These are phyloP conservation scores for Glycyrrhiza uralensis DNA, from an alignment of 306 rosid genomes.

Conservation along the genomic window DNA sequence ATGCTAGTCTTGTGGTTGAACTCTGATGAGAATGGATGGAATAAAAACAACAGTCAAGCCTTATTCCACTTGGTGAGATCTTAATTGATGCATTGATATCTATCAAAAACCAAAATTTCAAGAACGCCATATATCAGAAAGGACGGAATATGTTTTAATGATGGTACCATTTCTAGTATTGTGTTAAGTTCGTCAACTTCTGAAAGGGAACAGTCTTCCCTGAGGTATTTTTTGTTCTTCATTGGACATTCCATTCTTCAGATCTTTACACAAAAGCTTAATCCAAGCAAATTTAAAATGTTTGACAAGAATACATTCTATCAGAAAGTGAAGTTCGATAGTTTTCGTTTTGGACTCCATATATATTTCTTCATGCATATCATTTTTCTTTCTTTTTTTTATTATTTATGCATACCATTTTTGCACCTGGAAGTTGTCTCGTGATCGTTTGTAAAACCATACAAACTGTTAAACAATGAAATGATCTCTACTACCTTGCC, in stretches of 20 bases:
- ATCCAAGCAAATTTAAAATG: not conserved
- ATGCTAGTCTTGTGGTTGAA: not conserved
- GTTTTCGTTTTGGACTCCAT: not conserved
- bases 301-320: not conserved
- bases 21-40: constrained; percentile 3
- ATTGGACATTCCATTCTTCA: not conserved
- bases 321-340: not conserved
- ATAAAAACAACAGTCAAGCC: not conserved
- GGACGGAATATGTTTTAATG: not conserved
- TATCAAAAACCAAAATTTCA: not conserved
- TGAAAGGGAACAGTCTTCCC: not conserved
- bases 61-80: not conserved
- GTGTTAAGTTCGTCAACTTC: not conserved
- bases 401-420: not conserved
- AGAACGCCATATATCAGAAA: not conserved
- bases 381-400: not conserved
- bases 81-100: not conserved
- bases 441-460: not conserved
- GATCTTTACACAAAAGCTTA: not conserved
- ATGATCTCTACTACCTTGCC: not conserved
- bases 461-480: not conserved
- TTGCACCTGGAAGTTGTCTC: not conserved
- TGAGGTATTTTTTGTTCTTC: not conserved
- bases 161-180: not conserved
- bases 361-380: not conserved